phyloP scores from a whole-genome alignment of 2,329 filamentous ascomycete species.

The Penicillium sp. region DNA sequence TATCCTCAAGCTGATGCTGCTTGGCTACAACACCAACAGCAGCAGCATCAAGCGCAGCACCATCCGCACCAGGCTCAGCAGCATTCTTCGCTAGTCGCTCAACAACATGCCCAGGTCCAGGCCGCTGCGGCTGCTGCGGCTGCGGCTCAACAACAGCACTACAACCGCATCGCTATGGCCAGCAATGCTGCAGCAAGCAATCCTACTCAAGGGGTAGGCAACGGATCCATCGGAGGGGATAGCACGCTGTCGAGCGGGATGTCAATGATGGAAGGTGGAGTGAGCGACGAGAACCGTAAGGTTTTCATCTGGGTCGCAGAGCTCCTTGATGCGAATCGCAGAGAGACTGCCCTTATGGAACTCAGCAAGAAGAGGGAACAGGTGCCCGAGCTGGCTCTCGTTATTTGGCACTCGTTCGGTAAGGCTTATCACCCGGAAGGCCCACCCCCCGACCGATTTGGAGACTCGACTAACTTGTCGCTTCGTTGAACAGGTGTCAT shows the following conservation, averaged over 20 bases:
- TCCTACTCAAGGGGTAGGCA: constrained; percentile 40
- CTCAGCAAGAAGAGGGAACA: constrained; percentile 99
- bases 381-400: constrained; percentile 92
- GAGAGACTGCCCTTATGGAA: constrained; percentile 90
- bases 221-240: constrained; percentile 55
- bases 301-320: constrained; percentile 95
- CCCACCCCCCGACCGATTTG: not conserved
- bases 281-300: constrained; percentile 88
- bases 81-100: constrained; percentile 52
- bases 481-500: constrained; percentile 73
- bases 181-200: constrained; percentile 59
- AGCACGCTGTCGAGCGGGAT: constrained; percentile 36
- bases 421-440: constrained; percentile 41
- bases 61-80: constrained; percentile 46
- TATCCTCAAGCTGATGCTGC: constrained; percentile 53
- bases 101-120: constrained; percentile 61
- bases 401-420: constrained; percentile 99
- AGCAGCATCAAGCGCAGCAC: constrained; percentile 44
- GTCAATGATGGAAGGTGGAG: constrained; percentile 63
- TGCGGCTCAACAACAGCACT: constrained; percentile 59
- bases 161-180: constrained; percentile 72
- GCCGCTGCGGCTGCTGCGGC: constrained; percentile 47
- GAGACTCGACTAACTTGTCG: constrained; percentile 8
- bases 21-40: constrained; percentile 51
- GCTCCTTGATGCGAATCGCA: constrained; percentile 81